phyloP scores from a whole-genome alignment of 805 yeast species.

The Lipomyces chichibuensis region DNA sequence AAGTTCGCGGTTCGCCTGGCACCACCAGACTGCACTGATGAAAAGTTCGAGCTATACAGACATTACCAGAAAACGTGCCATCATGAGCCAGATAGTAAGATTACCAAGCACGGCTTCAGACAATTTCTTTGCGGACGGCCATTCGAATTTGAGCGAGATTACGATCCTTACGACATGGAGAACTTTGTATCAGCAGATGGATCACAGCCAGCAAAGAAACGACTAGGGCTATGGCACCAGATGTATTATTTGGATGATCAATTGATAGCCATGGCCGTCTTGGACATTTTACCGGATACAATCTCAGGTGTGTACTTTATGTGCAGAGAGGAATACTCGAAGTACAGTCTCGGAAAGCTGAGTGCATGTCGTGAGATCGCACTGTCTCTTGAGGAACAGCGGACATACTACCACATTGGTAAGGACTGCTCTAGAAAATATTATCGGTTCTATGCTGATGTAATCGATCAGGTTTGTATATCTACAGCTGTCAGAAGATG shows the following conservation, averaged over 20 bases:
- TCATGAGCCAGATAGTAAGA: slow-evolving; percentile 56
- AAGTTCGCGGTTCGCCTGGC: slow-evolving; percentile 20
- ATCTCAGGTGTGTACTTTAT: slow-evolving; percentile 84
- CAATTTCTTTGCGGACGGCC: slow-evolving; percentile 74
- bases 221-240: slow-evolving; percentile 72
- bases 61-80: slow-evolving; percentile 76
- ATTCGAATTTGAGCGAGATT: slow-evolving; percentile 44
- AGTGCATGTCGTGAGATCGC: slow-evolving; percentile 73
- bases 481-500: slow-evolving; percentile 82
- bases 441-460: not conserved
- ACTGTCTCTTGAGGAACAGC: slow-evolving; percentile 52
- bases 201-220: not conserved
- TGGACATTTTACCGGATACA: slow-evolving; percentile 75
- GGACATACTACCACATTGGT: slow-evolving; percentile 68
- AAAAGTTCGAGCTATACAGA: slow-evolving; percentile 50
- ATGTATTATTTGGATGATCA: slow-evolving; percentile 66
- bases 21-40: slow-evolving; percentile 25
- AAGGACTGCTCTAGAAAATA: not conserved
- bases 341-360: slow-evolving; percentile 73
- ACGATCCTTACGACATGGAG: not conserved
- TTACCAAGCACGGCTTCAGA: slow-evolving; percentile 54
- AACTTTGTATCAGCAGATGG: not conserved
- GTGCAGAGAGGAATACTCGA: slow-evolving; percentile 79
- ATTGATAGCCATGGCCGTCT: slow-evolving; percentile 73
- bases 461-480: slow-evolving; percentile 56